phyloP scores from a whole-genome alignment of 805 yeast species.

The Wickerhamiella vanderwaltii region DNA sequence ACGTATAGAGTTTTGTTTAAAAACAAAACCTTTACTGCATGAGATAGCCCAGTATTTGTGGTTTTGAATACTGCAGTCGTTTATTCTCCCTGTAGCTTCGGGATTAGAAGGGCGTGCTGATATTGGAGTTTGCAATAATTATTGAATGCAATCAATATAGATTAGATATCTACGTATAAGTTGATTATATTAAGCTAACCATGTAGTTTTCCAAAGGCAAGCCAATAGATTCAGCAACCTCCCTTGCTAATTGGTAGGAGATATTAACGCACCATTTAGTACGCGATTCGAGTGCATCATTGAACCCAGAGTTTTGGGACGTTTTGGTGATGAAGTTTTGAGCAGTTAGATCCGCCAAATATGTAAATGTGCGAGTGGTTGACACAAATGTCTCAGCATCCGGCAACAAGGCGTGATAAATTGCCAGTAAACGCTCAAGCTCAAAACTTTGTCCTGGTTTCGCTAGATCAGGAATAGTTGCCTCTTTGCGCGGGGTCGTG shows the following conservation, averaged over 20 bases:
- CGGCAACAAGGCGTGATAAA: constrained; percentile 56
- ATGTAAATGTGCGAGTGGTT: constrained; percentile 32
- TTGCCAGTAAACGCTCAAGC: constrained; percentile 68
- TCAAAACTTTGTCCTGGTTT: constrained; percentile 65
- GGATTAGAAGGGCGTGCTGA: too few species aligned
- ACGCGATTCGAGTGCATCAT: constrained; percentile 51
- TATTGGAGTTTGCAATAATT: too few species aligned
- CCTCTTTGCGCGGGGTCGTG: constrained; percentile 33
- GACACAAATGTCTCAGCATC: constrained; percentile 30
- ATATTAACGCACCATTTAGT: constrained; percentile 72
- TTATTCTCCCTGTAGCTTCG: too few species aligned
- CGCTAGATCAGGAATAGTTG: constrained; percentile 45
- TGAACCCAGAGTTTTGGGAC: constrained; percentile 4
- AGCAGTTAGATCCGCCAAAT: constrained; percentile 47
- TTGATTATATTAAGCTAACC: too few species aligned
- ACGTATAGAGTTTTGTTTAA: too few species aligned
- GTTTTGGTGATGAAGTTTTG: constrained; percentile 37
- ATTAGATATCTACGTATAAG: too few species aligned
- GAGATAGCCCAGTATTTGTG: too few species aligned
- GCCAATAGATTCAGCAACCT: constrained; percentile 49
- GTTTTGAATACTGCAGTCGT: too few species aligned
- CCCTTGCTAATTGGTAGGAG: constrained; percentile 50
- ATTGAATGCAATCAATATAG: too few species aligned
- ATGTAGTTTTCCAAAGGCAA: constrained; percentile 58
- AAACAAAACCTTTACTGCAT: too few species aligned